Conservation (phyloP, 1,284 basidiomycete species). For the Afroboletus lepidellus region DNA sequence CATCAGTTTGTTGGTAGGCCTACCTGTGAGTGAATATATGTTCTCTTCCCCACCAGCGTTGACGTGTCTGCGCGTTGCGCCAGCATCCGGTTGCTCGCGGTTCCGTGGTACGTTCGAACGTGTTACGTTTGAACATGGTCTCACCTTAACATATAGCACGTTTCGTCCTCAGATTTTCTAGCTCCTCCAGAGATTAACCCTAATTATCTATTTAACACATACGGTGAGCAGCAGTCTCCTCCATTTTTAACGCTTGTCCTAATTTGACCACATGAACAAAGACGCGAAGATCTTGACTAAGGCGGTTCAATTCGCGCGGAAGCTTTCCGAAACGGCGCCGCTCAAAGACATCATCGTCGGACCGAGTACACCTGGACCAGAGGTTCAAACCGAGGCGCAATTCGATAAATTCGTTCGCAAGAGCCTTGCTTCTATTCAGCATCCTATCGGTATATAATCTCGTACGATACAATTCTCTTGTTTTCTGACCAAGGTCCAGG, state of each 20-base stretch:
- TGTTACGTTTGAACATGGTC: not conserved
- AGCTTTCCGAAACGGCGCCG: slow-evolving; percentile 18
- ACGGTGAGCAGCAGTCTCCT: slow-evolving; percentile 4
- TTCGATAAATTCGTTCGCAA: slow-evolving; percentile 15
- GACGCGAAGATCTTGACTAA: slow-evolving; percentile 21
- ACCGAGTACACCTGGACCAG: slow-evolving; percentile 22
- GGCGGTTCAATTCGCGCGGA: slow-evolving; percentile 16
- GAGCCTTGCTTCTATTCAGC: slow-evolving; percentile 4
- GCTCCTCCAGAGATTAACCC: slow-evolving; percentile 15
- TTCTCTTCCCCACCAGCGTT: not conserved
- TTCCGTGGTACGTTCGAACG: slow-evolving; percentile 15
- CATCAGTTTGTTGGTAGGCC: slow-evolving; percentile 11
- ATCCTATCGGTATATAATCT: slow-evolving; percentile 15
- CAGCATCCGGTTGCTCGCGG: slow-evolving; percentile 23
- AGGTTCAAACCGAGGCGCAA: slow-evolving; percentile 19
- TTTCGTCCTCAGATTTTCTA: slow-evolving; percentile 16
- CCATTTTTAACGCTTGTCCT: not conserved
- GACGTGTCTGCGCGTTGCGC: not conserved
- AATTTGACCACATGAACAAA: slow-evolving; percentile 3
- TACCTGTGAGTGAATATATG: slow-evolving; percentile 10
- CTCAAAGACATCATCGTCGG: slow-evolving; percentile 17
- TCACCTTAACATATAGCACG: slow-evolving; percentile 10
- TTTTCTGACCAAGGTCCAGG: no score
- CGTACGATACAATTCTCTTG: no score
- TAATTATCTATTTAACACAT: slow-evolving; percentile 14